These are phyloP conservation scores for Penicillium antarcticum DNA, from an alignment of 495 filamentous ascomycete species.

Conservation along the genomic window DNA sequence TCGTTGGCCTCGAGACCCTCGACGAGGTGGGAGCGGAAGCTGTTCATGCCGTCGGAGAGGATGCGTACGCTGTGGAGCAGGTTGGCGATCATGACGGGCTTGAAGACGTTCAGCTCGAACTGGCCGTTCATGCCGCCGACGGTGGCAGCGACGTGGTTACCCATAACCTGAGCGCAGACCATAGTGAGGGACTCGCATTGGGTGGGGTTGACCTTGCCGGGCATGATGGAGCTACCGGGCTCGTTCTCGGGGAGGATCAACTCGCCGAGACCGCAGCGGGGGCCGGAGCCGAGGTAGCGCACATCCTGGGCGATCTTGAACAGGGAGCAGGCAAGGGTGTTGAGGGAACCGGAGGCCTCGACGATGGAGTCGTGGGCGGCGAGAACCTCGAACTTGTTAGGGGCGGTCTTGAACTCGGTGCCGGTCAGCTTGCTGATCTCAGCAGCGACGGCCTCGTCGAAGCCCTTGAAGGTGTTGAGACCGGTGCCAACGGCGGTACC, in stretches of 20 bases:
- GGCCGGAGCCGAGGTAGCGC: conserved; percentile 92
- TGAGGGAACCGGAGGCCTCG: conserved; percentile 87
- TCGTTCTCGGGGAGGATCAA: conserved; percentile 94
- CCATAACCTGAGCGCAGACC: conserved; percentile 96
- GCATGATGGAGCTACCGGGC: conserved; percentile 97
- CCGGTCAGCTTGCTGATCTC: conserved; percentile 92
- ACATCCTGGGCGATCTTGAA: conserved; percentile 99
- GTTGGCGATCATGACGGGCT: conserved; percentile 93
- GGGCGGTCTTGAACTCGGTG: conserved; percentile 89
- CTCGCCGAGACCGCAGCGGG: conserved; percentile 93
- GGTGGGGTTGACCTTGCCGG: conserved; percentile 98
- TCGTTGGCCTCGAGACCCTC: conserved; percentile 89
- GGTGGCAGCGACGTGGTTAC: conserved; percentile 88
- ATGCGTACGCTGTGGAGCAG: conserved; percentile 86
- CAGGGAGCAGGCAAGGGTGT: conserved; percentile 87
- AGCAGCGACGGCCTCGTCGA: conserved; percentile 84
- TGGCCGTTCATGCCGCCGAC: conserved; percentile 96
- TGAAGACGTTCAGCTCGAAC: conserved; percentile 99
- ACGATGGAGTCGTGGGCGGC: conserved; percentile 96
- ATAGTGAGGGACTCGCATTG: conserved; percentile 98
- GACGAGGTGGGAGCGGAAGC: conserved; percentile 91
- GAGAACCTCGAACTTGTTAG: conserved; percentile 99
- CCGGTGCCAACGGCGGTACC: conserved; percentile 97
- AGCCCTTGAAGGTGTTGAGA: conserved; percentile 95
- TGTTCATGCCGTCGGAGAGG: conserved; percentile 86